Evolutionary conservation across 2,329 filamentous ascomycete genomes (phyloP).

Genomic region (Phyllosticta paracitricarpa): DNA sequence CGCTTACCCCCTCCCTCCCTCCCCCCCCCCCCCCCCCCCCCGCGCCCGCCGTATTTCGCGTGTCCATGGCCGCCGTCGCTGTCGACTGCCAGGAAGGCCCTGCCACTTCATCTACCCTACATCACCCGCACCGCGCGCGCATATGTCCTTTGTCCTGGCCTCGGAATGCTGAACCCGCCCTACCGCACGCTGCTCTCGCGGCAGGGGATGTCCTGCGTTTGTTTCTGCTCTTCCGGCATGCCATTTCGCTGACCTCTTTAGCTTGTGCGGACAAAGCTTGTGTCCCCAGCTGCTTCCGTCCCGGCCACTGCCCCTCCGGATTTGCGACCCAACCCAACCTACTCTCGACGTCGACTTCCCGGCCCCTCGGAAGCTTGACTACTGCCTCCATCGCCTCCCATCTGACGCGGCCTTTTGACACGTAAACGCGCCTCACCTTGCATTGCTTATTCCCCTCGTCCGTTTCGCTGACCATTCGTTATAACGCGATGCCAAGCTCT

Average conservation of each 20-base stretch:
- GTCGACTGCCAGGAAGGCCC: conserved; percentile 1
- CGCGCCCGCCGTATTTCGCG: too few relatives aligned
- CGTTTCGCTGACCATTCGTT: neutral
- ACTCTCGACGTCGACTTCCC: neutral
- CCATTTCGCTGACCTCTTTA: neutral
- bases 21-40: too few relatives aligned
- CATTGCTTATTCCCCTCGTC: neutral
- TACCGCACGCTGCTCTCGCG: too few relatives aligned
- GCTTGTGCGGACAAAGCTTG: neutral
- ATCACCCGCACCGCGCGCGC: neutral
- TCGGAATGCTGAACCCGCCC: neutral
- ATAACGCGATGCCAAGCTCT: conserved; percentile 5
- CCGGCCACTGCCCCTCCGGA: neutral
- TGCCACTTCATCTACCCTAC: neutral
- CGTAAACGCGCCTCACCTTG: conserved; percentile 4
- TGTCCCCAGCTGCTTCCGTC: neutral
- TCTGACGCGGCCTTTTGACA: neutral
- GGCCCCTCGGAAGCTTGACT: too few relatives aligned
- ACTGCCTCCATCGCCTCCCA: neutral
- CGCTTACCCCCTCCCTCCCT: neutral
- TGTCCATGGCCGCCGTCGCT: neutral
- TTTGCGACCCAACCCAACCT: too few relatives aligned
- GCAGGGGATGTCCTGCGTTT: neutral
- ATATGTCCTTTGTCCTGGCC: neutral
- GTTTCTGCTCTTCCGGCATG: neutral